phyloP scores from a whole-genome alignment of 1,284 basidiomycete species.

The Stereum hirsutum region DNA sequence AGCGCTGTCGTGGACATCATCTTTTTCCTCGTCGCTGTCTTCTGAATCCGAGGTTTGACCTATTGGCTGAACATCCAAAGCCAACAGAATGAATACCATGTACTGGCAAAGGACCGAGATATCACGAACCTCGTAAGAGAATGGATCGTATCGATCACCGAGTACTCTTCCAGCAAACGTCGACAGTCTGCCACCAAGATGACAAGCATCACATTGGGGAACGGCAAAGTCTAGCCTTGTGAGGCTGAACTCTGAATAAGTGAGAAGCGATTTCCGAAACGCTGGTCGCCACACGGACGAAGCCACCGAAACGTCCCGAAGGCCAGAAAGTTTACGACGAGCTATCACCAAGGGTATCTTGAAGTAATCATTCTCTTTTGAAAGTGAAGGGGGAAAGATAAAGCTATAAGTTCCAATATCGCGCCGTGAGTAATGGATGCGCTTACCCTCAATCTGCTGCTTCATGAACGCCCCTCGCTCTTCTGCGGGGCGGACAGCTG shows the following conservation, averaged over 20 bases:
- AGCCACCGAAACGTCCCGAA: slow-evolving; percentile 64
- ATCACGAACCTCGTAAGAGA: slow-evolving; percentile 43
- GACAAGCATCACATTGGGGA: slow-evolving; percentile 71
- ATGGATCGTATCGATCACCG: slow-evolving; percentile 49
- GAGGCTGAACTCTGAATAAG: slow-evolving; percentile 54
- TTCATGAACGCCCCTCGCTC: slow-evolving; percentile 48
- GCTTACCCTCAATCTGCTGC: slow-evolving; percentile 40
- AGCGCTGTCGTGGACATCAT: slow-evolving; percentile 24
- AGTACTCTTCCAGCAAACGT: slow-evolving; percentile 47
- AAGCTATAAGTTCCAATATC: slow-evolving; percentile 3
- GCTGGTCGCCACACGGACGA: slow-evolving; percentile 72
- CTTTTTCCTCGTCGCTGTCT: slow-evolving; percentile 19
- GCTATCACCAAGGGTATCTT: slow-evolving; percentile 53
- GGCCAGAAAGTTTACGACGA: slow-evolving; percentile 55
- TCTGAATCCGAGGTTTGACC: neutral
- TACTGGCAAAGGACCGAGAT: no score
- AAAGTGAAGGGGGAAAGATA: no score
- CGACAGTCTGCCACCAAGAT: slow-evolving; percentile 59
- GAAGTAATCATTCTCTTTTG: slow-evolving; percentile 65
- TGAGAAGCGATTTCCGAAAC: slow-evolving; percentile 58
- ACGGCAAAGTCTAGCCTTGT: slow-evolving; percentile 43
- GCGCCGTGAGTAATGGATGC: slow-evolving; percentile 2
- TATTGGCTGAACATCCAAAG: neutral
- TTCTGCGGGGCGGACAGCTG: slow-evolving; percentile 51
- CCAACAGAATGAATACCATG: neutral